Percentiles rank a stretch among this genome's conserved stretches.
Evolutionary conservation across 345 rosid genomes (phyloP).

Genomic region (Geranium brycei): DNA sequence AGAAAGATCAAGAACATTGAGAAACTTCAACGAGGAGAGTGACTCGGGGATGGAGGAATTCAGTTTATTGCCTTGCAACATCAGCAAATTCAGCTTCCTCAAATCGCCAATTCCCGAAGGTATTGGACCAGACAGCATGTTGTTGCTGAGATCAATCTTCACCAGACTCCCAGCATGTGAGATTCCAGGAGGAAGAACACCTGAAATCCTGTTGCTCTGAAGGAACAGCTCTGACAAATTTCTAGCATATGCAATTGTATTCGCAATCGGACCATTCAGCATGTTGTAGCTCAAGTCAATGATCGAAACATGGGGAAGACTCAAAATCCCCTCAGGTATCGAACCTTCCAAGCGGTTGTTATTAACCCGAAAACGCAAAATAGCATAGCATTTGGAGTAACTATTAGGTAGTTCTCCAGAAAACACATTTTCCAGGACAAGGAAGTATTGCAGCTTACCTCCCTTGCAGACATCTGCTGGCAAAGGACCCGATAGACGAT

Average conservation of each 20-base stretch:
- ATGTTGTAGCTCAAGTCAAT: slow-evolving; percentile 62
- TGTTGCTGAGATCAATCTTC: slow-evolving; percentile 80
- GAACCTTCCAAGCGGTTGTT: slow-evolving; percentile 51
- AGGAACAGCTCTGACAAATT: slow-evolving; percentile 78
- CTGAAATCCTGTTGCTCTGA: slow-evolving; percentile 60
- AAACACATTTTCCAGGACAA: slow-evolving; percentile 55
- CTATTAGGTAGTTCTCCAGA: slow-evolving; percentile 50
- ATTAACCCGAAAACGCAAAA: slow-evolving; percentile 67
- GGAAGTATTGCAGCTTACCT: slow-evolving; percentile 66
- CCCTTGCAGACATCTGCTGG: slow-evolving; percentile 56
- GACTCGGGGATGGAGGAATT: slow-evolving; percentile 55
- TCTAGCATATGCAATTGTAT: slow-evolving; percentile 37
- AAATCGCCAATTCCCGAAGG: slow-evolving; percentile 67
- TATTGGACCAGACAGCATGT: slow-evolving; percentile 58
- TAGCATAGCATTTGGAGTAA: slow-evolving; percentile 51
- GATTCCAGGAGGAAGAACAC: slow-evolving; percentile 54
- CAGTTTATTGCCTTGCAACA: slow-evolving; percentile 56
- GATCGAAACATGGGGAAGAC: slow-evolving; percentile 77
- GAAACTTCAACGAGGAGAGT: slow-evolving; percentile 52
- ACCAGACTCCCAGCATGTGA: slow-evolving; percentile 58
- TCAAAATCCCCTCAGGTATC: slow-evolving; percentile 46
- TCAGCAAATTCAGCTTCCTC: slow-evolving; percentile 53
- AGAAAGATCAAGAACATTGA: slow-evolving; percentile 82
- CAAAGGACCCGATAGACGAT: slow-evolving; percentile 55
- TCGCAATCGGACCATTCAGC: slow-evolving; percentile 54